Base-by-base conservation (phyloP, 2,329 filamentous ascomycete genomes). In the Stenocarpella maydis region DNA sequence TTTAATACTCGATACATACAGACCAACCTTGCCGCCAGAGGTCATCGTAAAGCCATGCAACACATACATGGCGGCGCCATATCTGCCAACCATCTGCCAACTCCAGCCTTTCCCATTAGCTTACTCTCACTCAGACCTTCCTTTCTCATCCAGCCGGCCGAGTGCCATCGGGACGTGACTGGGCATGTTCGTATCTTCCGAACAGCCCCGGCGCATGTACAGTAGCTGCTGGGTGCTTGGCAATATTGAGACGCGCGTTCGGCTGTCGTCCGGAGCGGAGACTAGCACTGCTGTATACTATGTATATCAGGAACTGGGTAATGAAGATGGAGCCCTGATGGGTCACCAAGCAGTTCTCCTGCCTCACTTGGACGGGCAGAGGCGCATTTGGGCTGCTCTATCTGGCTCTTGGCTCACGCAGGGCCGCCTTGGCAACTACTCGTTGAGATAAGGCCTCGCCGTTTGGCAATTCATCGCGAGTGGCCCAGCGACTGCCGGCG, bases 261-360 rank as follows among this genome's bases (percentile, higher is more conserved):
- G 58, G 58, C 58, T n/a, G 41, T 61, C 41, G 41, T 34, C 47
- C 58, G 58, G 58, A 41, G 28, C 34, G 28, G 41, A 61, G 58
- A 34, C 41, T 49, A 61, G 41, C 41, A 43, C 10, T 26, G 10
- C 58, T 61, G 58, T 19, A 61, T 6, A 12, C 24, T 19, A 47
- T 61, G 58, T 19, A 61, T 6, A 12, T 34, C 26, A 47, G 58
- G 12, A 34, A 34, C 58, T 41, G 31, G 12, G 26, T 15, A 47
- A 19, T n/a, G 41, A 17, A 34, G 19, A 61, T 47, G 58, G 58
- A 47, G 41, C 41, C 41, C 21, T 47, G 26, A 34, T 3, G n/a
- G 58, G 58, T 47, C 58, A 47, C 19, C 41, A 47, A 61, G 34
- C 58, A 61, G 15, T 21, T 14, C 21, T 47, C 26, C 21, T 61